A percentile compares a stretch with the other conserved stretches of the same genome.
phyloP scores from a whole-genome alignment of 78 protist genomes.

The Capsaspora owczarzaki region DNA sequence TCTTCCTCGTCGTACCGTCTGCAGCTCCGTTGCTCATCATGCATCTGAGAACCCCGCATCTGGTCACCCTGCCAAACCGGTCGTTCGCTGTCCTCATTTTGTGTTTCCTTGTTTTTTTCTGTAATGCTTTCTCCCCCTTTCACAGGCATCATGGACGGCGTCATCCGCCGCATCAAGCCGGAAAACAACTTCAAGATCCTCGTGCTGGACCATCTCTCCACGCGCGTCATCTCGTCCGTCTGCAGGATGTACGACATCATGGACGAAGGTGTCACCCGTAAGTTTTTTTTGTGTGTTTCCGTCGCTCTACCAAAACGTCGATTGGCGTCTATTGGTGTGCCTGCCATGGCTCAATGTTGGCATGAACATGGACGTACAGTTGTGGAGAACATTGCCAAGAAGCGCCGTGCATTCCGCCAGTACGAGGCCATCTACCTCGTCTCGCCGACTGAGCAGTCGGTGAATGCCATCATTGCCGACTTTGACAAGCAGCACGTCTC shows the following conservation, averaged over 20 bases:
- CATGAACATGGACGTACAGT: slow-evolving; percentile 12
- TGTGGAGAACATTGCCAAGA: slow-evolving; percentile 46
- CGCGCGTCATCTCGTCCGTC: slow-evolving; percentile 48
- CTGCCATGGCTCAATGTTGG: background rate
- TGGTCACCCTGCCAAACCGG: too few species aligned
- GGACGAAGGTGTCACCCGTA: slow-evolving; percentile 62
- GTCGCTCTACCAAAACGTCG: background rate
- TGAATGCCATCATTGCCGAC: slow-evolving; percentile 42
- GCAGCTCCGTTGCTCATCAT: too few species aligned
- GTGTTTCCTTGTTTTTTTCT: too few species aligned
- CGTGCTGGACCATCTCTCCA: slow-evolving; percentile 42
- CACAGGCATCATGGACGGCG: background rate
- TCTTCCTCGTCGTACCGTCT: too few species aligned
- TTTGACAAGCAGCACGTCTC: slow-evolving; percentile 24
- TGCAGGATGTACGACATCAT: slow-evolving; percentile 62
- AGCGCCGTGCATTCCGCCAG: slow-evolving; percentile 38
- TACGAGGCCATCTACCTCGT: slow-evolving; percentile 55
- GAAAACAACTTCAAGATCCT: slow-evolving; percentile 28
- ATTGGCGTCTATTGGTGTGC: background rate
- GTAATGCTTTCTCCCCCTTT: too few species aligned
- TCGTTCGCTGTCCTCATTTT: too few species aligned
- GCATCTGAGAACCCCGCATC: too few species aligned
- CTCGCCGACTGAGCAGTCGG: slow-evolving; percentile 45
- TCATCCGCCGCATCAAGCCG: background rate
- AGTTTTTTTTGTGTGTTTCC: background rate